These are phyloP conservation scores for Curvularia spicifera DNA, from an alignment of 2,329 filamentous ascomycete genomes.

Conservation along the genomic window DNA sequence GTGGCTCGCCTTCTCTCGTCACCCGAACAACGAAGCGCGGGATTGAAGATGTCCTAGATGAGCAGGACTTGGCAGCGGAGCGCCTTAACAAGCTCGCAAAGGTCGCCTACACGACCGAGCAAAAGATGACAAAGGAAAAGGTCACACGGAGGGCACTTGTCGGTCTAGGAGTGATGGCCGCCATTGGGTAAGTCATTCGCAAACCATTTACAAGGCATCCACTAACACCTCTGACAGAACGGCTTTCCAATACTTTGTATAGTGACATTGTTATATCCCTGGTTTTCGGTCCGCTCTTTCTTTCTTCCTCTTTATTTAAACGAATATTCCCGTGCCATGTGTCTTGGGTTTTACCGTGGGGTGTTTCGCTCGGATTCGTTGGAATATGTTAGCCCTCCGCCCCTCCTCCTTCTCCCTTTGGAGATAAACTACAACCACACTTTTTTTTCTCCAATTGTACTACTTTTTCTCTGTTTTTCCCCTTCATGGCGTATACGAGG, in stretches of 20 bases:
- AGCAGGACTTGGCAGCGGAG: constrained; percentile 55
- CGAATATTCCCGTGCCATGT: constrained; percentile 13
- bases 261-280: background rate
- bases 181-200: constrained; percentile 76
- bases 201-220: background rate
- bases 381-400: constrained; percentile 2
- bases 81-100: constrained; percentile 75
- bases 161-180: constrained; percentile 84
- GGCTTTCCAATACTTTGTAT: constrained; percentile 41
- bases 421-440: constrained; percentile 24
- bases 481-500: constrained; percentile 19
- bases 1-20: constrained; percentile 28
- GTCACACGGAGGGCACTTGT: constrained; percentile 85
- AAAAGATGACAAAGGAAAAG: constrained; percentile 81
- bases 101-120: constrained; percentile 63
- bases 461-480: background rate
- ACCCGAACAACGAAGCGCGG: constrained; percentile 46
- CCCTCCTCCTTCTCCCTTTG: constrained; percentile 14
- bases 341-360: constrained; percentile 12
- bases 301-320: background rate
- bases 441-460: constrained; percentile 10
- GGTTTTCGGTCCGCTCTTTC: background rate
- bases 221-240: constrained; percentile 32
- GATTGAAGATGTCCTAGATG: constrained; percentile 66
- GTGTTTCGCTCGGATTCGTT: background rate